Percentiles rank a stretch among this genome's conserved stretches.
Conservation (phyloP, 2,329 filamentous ascomycete species). For the Fusarium brachygibbosum region DNA sequence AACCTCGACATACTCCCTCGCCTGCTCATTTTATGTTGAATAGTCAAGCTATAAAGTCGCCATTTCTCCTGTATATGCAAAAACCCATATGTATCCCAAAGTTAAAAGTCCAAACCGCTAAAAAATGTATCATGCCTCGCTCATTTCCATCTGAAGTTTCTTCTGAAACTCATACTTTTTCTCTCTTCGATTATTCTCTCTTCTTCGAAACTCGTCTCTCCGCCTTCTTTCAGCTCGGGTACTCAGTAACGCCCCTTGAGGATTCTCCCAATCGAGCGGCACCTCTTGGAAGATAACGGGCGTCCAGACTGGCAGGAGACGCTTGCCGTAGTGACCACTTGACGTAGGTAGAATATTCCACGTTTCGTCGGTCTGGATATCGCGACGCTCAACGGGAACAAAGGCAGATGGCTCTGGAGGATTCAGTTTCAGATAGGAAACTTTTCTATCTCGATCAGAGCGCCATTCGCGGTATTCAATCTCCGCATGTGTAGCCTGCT, state of each 20-base stretch:
- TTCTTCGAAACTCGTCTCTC: constrained; percentile 9
- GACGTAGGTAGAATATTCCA: constrained; percentile 14
- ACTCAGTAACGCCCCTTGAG: background rate
- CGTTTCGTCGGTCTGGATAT: constrained; percentile 23
- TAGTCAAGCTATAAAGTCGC: constrained; percentile 16
- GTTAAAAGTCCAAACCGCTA: background rate
- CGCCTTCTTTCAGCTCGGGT: background rate
- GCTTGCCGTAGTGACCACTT: background rate
- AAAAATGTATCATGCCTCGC: background rate
- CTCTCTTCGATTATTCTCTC: constrained; percentile 23
- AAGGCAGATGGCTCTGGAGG: constrained; percentile 15
- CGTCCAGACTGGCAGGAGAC: constrained; percentile 20
- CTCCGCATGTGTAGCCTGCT: constrained; percentile 15
- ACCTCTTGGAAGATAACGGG: constrained; percentile 26
- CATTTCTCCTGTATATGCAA: background rate
- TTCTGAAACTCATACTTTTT: constrained; percentile 30
- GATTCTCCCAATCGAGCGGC: constrained; percentile 16
- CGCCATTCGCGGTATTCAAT: constrained; percentile 31
- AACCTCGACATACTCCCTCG: too few relatives aligned
- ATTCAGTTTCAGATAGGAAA: constrained; percentile 9
- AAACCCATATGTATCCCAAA: background rate
- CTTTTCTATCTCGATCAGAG: constrained; percentile 24
- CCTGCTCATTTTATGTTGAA: constrained; percentile 17
- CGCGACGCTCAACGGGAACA: constrained; percentile 8
- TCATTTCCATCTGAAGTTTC: constrained; percentile 8